phyloP scores from a whole-genome alignment of 768 basidiomycete species.

The Trametes cinnabarina region DNA sequence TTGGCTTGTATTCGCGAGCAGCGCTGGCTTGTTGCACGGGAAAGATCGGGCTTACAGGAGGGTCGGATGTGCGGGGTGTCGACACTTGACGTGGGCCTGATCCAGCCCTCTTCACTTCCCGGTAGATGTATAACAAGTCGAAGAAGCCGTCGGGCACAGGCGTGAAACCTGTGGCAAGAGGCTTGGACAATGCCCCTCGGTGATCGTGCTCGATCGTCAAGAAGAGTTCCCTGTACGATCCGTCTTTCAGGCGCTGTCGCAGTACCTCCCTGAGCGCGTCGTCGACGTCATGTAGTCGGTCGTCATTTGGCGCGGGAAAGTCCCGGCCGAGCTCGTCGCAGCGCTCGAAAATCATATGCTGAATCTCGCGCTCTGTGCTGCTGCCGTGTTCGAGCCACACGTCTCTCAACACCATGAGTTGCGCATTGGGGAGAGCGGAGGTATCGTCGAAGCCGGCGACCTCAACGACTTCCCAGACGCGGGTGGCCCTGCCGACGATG shows the following conservation, averaged over 20 bases:
- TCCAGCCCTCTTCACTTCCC: not conserved
- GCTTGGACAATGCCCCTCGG: not conserved
- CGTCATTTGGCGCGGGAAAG: not conserved
- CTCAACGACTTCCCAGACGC: slow-evolving; percentile 1
- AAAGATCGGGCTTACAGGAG: not conserved
- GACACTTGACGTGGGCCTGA: not conserved
- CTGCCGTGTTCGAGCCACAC: slow-evolving; percentile 2
- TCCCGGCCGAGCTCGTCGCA: slow-evolving; percentile 2
- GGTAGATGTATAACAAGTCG: not conserved
- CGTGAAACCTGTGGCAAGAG: not conserved
- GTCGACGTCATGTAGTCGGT: not conserved
- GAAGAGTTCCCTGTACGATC: not conserved
- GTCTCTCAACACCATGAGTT: not conserved
- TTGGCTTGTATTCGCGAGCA: not conserved
- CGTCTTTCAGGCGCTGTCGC: not conserved
- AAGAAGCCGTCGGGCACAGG: not conserved
- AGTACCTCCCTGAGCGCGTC: not conserved
- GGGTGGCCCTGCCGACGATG: slow-evolving; percentile 1
- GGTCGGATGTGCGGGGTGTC: not conserved
- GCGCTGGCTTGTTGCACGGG: not conserved
- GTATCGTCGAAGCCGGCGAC: not conserved
- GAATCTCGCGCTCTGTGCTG: slow-evolving; percentile 3
- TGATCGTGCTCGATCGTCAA: not conserved
- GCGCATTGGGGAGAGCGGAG: not conserved
- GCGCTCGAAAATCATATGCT: not conserved